Conservation (phyloP, 139 green algal genomes). For the Closterium sp. region DNA sequence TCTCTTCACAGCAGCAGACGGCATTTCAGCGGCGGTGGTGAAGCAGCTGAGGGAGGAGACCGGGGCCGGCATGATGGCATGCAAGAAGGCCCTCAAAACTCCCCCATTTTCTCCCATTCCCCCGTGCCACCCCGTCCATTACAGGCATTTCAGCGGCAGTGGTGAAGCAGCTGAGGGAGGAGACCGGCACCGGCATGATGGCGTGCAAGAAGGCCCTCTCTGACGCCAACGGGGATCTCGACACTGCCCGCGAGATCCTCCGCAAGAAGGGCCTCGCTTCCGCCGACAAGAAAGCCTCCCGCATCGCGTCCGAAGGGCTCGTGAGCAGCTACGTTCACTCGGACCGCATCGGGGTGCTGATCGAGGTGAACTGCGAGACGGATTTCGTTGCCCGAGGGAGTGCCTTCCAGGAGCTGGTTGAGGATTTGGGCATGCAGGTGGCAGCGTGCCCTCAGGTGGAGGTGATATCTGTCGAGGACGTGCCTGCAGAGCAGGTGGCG, state of each 20-base stretch:
- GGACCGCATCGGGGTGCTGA: slow-evolving; percentile 63
- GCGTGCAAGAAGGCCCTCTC: slow-evolving; percentile 98
- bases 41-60: slow-evolving; percentile 84
- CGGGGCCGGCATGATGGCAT: slow-evolving; percentile 99
- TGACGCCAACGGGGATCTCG: slow-evolving; percentile 75
- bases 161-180: slow-evolving; percentile 86
- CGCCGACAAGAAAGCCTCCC: slow-evolving; percentile 95
- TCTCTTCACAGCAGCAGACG: slow-evolving; percentile 45
- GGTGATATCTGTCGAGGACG: slow-evolving; percentile 73
- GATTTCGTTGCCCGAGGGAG: slow-evolving; percentile 94
- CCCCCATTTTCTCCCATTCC: not conserved
- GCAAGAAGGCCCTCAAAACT: slow-evolving; percentile 92
- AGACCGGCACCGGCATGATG: slow-evolving; percentile 96
- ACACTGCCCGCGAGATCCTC: slow-evolving; percentile 80
- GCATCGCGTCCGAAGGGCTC: slow-evolving; percentile 82
- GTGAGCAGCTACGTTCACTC: slow-evolving; percentile 93
- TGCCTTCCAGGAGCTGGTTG: slow-evolving; percentile 84
- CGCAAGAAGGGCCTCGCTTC: slow-evolving; percentile 91
- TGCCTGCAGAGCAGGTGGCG: slow-evolving; percentile 73
- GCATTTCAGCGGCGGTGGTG: slow-evolving; percentile 72
- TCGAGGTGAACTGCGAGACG: slow-evolving; percentile 94
- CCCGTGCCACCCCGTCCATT: not conserved
- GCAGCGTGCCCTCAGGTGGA: slow-evolving; percentile 52
- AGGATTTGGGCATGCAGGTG: slow-evolving; percentile 71
- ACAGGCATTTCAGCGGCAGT: slow-evolving; percentile 64